A percentile compares a stretch with the other conserved stretches of the same genome.
Conservation (phyloP, 768 basidiomycete species). For the Coprinopsis cinerea region DNA sequence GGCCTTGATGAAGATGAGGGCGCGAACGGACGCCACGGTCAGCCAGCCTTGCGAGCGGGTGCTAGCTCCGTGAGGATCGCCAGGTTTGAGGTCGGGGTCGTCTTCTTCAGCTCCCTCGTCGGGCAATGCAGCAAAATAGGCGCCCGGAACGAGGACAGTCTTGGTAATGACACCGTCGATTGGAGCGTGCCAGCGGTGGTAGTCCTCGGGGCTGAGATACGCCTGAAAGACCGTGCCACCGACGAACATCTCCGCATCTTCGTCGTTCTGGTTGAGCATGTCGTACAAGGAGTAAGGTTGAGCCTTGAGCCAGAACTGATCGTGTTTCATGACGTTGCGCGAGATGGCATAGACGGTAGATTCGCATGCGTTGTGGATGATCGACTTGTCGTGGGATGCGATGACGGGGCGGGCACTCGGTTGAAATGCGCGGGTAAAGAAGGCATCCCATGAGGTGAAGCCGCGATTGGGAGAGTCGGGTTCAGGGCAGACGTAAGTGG, state of each 20-base stretch:
- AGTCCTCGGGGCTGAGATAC: conserved; percentile 47
- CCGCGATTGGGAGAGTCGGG: conserved; percentile 37
- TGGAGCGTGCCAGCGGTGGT: conserved; percentile 63
- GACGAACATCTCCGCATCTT: conserved; percentile 33
- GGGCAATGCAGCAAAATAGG: conserved; percentile 37
- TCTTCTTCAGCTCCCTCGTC: conserved; percentile 12
- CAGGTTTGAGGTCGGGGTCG: conserved; percentile 19
- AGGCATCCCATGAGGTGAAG: conserved; percentile 46
- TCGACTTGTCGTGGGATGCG: conserved; percentile 16
- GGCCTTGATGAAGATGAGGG: conserved; percentile 50
- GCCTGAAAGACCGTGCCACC: conserved; percentile 53
- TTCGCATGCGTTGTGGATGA: conserved; percentile 51
- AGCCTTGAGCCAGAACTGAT: conserved; percentile 58
- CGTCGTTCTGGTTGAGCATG: conserved; percentile 41
- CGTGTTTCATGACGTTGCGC: conserved; percentile 30
- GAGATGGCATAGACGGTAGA: conserved; percentile 40
- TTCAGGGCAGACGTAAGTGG: conserved; percentile 19
- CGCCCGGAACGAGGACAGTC: conserved; percentile 41
- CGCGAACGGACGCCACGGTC: conserved; percentile 45
- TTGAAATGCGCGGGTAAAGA: conserved; percentile 44
- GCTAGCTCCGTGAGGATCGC: neutral
- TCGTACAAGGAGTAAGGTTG: conserved; percentile 54
- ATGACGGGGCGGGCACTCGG: conserved; percentile 34
- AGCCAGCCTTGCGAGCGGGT: conserved; percentile 19
- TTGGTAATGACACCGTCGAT: conserved; percentile 39